These are phyloP conservation scores for Tylopilus vinaceipallidus DNA, from an alignment of 768 basidiomycete species.

Conservation along the genomic window DNA sequence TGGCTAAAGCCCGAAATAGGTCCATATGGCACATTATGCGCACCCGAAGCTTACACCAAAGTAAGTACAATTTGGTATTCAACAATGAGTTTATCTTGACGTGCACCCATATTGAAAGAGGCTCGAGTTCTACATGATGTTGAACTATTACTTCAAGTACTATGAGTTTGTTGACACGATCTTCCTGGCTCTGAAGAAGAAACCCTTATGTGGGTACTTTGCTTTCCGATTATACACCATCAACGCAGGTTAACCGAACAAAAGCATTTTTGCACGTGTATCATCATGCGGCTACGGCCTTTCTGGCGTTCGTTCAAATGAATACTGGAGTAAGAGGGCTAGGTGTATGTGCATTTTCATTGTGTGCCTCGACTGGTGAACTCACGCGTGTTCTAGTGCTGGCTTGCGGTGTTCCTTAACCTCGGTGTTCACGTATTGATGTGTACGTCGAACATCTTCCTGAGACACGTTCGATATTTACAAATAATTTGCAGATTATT, in stretches of 20 bases:
- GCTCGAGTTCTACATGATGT: slow-evolving; percentile 91
- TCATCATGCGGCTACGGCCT: slow-evolving; percentile 93
- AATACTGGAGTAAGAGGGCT: slow-evolving; percentile 88
- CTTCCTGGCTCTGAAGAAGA: slow-evolving; percentile 96
- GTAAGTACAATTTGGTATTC: slow-evolving; percentile 63
- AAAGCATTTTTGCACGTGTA: slow-evolving; percentile 95
- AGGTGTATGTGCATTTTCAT: slow-evolving; percentile 38
- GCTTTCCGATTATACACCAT: not conserved
- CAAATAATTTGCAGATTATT: slow-evolving; percentile 67
- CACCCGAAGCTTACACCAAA: slow-evolving; percentile 72
- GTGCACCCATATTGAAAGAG: slow-evolving; percentile 44
- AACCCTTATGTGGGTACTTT: slow-evolving; percentile 82
- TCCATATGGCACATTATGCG: slow-evolving; percentile 73
- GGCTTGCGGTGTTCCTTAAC: slow-evolving; percentile 89
- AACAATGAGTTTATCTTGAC: not conserved
- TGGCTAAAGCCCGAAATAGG: slow-evolving; percentile 73
- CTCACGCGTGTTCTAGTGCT: slow-evolving; percentile 54
- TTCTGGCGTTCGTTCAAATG: slow-evolving; percentile 90
- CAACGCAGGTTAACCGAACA: not conserved
- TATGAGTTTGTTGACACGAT: slow-evolving; percentile 92
- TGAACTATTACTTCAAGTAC: slow-evolving; percentile 98
- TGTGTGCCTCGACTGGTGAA: not conserved
- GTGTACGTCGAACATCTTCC: slow-evolving; percentile 54
- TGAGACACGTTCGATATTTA: not conserved
- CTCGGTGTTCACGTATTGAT: slow-evolving; percentile 91